Evolutionary conservation across 495 filamentous ascomycete genomes (phyloP).

Genomic region (Friedmanniomyces endolithicus): DNA sequence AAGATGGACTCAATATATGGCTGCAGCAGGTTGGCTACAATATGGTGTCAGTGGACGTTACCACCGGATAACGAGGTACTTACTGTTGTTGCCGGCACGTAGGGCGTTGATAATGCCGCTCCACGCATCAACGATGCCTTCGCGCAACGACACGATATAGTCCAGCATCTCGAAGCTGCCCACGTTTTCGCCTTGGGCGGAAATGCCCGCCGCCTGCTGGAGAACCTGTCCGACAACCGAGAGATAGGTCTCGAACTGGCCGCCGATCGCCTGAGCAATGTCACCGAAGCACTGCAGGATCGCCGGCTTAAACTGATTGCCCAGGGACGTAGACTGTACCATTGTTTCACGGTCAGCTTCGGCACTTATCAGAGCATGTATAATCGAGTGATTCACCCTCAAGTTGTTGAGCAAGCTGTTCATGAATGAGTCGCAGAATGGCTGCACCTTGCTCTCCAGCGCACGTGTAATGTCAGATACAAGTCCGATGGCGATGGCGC

Average conservation of each 20-base stretch:
- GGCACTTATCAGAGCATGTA: not conserved
- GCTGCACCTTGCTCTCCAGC: slow-evolving; percentile 75
- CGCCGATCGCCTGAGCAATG: slow-evolving; percentile 89
- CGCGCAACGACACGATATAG: slow-evolving; percentile 84
- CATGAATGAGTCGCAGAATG: slow-evolving; percentile 95
- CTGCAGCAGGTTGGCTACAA: slow-evolving; percentile 48
- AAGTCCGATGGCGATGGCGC: slow-evolving; percentile 92
- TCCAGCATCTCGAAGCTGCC: slow-evolving; percentile 79
- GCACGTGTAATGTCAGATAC: slow-evolving; percentile 92
- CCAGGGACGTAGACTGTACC: slow-evolving; percentile 47
- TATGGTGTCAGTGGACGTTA: slow-evolving; percentile 15
- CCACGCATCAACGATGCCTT: slow-evolving; percentile 99
- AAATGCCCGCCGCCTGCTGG: slow-evolving; percentile 78
- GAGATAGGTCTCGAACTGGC: slow-evolving; percentile 84
- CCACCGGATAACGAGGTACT: slow-evolving; percentile 22
- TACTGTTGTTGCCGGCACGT: slow-evolving; percentile 68
- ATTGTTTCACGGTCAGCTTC: slow-evolving; percentile 21
- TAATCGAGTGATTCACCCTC: slow-evolving; percentile 44
- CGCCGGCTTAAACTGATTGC: slow-evolving; percentile 95
- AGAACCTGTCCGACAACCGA: slow-evolving; percentile 84
- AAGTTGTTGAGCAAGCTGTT: slow-evolving; percentile 87
- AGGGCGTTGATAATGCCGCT: slow-evolving; percentile 87
- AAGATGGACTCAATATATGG: slow-evolving; percentile 81
- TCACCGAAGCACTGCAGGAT: slow-evolving; percentile 97
- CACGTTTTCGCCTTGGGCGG: slow-evolving; percentile 51